phyloP scores from a whole-genome alignment of 306 rosid genomes.

The Vigna reflexopilosa region DNA sequence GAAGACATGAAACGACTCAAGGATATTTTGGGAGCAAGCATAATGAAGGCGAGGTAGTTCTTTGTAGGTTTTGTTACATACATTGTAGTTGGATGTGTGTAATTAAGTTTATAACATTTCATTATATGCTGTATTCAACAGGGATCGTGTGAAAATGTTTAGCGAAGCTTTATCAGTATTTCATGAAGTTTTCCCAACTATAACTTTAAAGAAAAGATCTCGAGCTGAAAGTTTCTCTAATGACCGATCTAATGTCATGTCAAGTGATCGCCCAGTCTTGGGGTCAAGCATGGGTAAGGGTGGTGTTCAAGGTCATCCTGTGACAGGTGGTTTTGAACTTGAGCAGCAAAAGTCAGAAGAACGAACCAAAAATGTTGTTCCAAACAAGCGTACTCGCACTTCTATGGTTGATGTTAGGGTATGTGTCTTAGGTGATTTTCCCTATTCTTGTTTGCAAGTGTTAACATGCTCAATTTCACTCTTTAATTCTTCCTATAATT shows the following conservation, averaged over 20 bases:
- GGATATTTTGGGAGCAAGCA: conserved; percentile 55
- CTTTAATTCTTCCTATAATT: conserved; percentile 26
- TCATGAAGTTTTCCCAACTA: conserved; percentile 78
- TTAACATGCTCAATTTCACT: conserved; percentile 22
- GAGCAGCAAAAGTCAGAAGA: conserved; percentile 95
- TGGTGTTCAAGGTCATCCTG: conserved; percentile 78
- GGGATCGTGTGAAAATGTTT: conserved; percentile 82
- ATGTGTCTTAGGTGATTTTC: conserved; percentile 39
- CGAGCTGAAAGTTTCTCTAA: conserved; percentile 76
- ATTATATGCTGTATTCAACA: conserved; percentile 51
- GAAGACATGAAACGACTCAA: conserved; percentile 82
- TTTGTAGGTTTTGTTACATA: conserved; percentile 51
- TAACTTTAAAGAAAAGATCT: conserved; percentile 93
- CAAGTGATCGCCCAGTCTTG: conserved; percentile 73
- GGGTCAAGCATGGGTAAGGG: conserved; percentile 77
- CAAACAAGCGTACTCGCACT: conserved; percentile 96
- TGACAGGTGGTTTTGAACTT: conserved; percentile 74
- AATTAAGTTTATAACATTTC: conserved; percentile 46
- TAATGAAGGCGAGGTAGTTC: conserved; percentile 85
- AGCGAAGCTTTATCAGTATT: conserved; percentile 79
- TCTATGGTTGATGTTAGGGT: conserved; percentile 91
- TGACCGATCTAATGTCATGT: conserved; percentile 70
- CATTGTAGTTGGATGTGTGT: conserved; percentile 42
- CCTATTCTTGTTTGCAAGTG: conserved; percentile 14
- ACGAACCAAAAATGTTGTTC: conserved; percentile 68